Evolutionary conservation across 306 rosid genomes (phyloP), one percentile per base, ranked within the genome.

Genomic region (apple (Malus domestica)): DNA sequence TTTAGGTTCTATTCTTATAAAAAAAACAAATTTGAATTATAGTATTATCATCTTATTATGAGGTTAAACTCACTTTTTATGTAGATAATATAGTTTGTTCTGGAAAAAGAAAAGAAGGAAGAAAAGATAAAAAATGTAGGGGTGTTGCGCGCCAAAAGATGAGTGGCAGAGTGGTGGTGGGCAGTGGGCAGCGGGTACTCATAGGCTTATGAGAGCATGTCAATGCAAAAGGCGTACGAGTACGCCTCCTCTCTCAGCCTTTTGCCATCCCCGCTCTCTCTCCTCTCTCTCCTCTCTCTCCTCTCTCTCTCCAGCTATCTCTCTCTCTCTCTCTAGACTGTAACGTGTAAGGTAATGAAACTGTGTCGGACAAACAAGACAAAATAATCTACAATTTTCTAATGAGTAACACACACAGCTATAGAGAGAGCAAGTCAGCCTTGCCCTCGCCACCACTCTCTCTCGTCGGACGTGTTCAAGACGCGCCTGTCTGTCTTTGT

Each of bases 311-410:
- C 25, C 25, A 25, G 25, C 25, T 25, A 25, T 25, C 1, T 49
- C n/a, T 20, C 16, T 69, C 33, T 27, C 77, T 25, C 9, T 60
- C 27, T 22, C 2, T 8, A 8, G 44, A 40, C 44, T 7, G 7
- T 20, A 16, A 20, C 9, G 59, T 54, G 59, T 54, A 35, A 35
- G 40, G 40, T 35, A 58, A 22, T 27, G 19, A 15, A 40, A 42
- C 68, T 27, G 70, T n/a, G 55, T 68, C 49, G 25, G 75, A 38
- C 74, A 75, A 68, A 63, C 80, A 75, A 45, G 63, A 70, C 67
- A 65, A 70, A 25, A 81, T 59, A 72, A 78, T 70, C 65, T 78
- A 55, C 71, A 25, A 74, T 77, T 82, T 69, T 74, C 70, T 55
- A 30, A 30, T 29, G 62, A 70, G 62, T 35, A 40, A 70, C 74